Base-by-base conservation (phyloP, 2,329 filamentous ascomycete species). In the Diaporthe citrichinensis region DNA sequence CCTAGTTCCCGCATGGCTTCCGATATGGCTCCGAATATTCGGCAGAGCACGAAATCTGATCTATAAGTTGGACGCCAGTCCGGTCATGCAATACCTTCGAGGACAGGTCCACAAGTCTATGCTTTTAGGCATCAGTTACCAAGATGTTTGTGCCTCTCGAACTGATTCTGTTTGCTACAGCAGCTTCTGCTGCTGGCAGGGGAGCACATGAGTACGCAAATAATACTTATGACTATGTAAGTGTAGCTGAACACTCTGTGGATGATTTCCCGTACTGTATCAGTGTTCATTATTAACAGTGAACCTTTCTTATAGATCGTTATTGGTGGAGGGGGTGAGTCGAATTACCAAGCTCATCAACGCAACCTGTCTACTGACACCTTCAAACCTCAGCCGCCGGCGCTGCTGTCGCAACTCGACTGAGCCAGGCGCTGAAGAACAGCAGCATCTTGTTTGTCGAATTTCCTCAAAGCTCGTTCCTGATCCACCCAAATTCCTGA, bases 371-470 rank as follows among this genome's bases (percentile, higher is more conserved):
- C 20, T n/a, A n/a, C 65, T 71, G 5, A 74, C 17, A 14, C 6
- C 4, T 49, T 36, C 41, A n/a, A n/a, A n/a, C 0, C 14, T 17
- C 34, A 74, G 73, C 80, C 7, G 80, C 81, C 3, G 80, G 81
- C 4, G 65, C 78, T 3, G 79, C 77, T 15, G 61, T 82, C 1
- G 80, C 81, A n/a, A 76, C 77, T 9, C 78, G 80, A 3, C 73
- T 81, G 7, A 81, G 80, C 69, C 75, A 77, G 57, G 75, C 76
- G 7, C 75, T 81, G 8, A 76, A 78, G 17, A 65, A 72, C 41
- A 74, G 78, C 34, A 78, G 71, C 75, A 82, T 84, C 10, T 75
- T 81, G 51, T 74, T 2, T 65, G 73, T 71, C 12, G 9, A 10
- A 4, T 6, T 7, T 31, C 8, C n/a, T 23, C 9, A 1, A 10